Percentiles rank a stretch among this genome's conserved stretches.
phyloP scores from a whole-genome alignment of 2,329 filamentous ascomycete genomes.

The Talaromyces sp. region DNA sequence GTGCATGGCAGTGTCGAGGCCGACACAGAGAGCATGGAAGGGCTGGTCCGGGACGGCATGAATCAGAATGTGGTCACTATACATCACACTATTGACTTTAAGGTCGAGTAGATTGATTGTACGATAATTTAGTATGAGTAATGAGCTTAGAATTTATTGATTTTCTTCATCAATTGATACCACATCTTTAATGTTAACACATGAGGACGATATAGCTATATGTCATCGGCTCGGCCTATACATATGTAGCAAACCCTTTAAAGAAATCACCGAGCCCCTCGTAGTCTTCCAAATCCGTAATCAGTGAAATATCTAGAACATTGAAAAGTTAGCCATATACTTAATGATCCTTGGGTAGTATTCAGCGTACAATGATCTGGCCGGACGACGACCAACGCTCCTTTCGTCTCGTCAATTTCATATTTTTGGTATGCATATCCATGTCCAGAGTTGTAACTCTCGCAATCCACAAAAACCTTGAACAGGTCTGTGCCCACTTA shows the following conservation, averaged over 20 bases:
- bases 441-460: constrained; percentile 10
- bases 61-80: constrained; percentile 11
- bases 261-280: not conserved
- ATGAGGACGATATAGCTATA: not conserved
- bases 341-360: no score
- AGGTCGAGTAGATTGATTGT: constrained; percentile 5
- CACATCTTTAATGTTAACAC: not conserved
- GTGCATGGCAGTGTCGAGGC: constrained; percentile 8
- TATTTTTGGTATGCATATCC: constrained; percentile 45
- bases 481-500: constrained; percentile 2
- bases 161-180: not conserved
- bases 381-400: constrained; percentile 57
- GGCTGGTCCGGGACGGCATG: constrained; percentile 6
- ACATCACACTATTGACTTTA: constrained; percentile 9
- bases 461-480: constrained; percentile 7
- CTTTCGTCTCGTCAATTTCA: constrained; percentile 52
- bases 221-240: not conserved
- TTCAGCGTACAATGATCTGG: constrained; percentile 48
- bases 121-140: not conserved
- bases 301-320: constrained; percentile 4
- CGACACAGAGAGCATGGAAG: constrained; percentile 13
- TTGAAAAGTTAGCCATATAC: not conserved
- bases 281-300: constrained; percentile 1
- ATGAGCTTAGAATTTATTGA: not conserved
- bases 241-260: not conserved